Conservation (phyloP, 2,329 filamentous ascomycete genomes). For the Fusarium sublunatum region DNA sequence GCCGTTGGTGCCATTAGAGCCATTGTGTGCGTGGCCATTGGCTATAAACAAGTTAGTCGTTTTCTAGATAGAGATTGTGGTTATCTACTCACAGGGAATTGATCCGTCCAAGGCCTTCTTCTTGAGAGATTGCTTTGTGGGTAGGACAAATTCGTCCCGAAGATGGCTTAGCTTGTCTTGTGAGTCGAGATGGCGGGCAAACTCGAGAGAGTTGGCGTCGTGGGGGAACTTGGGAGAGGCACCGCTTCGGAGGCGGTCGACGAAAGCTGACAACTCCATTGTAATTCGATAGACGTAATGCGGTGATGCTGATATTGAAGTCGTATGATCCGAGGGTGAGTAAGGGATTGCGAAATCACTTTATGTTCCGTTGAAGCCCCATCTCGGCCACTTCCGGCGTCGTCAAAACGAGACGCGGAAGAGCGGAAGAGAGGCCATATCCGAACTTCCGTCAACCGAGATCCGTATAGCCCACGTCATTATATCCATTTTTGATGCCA, state of each 20-base stretch:
- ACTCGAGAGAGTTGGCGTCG: slow-evolving; percentile 60
- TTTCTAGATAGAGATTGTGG: background rate
- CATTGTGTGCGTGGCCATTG: slow-evolving; percentile 25
- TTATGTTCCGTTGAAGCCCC: slow-evolving; percentile 40
- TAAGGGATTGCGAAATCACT: slow-evolving; percentile 44
- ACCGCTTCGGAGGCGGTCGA: slow-evolving; percentile 57
- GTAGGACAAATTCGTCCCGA: slow-evolving; percentile 80
- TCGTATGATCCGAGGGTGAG: slow-evolving; percentile 40
- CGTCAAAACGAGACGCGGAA: slow-evolving; percentile 16
- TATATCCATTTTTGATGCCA: slow-evolving; percentile 32
- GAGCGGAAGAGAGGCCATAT: slow-evolving; percentile 27
- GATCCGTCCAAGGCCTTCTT: slow-evolving; percentile 66
- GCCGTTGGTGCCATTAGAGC: slow-evolving; percentile 32
- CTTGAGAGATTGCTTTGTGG: slow-evolving; percentile 76
- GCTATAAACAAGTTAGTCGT: slow-evolving; percentile 14
- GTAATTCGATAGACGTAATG: slow-evolving; percentile 23
- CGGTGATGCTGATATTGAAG: slow-evolving; percentile 13
- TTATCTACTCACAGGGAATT: slow-evolving; percentile 52
- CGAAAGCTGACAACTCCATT: slow-evolving; percentile 55
- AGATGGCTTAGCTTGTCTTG: slow-evolving; percentile 70
- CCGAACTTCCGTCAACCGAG: slow-evolving; percentile 49
- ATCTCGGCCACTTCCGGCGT: slow-evolving; percentile 14
- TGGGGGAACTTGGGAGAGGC: slow-evolving; percentile 58
- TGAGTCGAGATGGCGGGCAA: slow-evolving; percentile 65
- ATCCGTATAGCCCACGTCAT: slow-evolving; percentile 34